A percentile compares a stretch with the other conserved stretches of the same genome.
Conservation (phyloP, 2,329 filamentous ascomycete species). For the Cladosporium halotolerans region DNA sequence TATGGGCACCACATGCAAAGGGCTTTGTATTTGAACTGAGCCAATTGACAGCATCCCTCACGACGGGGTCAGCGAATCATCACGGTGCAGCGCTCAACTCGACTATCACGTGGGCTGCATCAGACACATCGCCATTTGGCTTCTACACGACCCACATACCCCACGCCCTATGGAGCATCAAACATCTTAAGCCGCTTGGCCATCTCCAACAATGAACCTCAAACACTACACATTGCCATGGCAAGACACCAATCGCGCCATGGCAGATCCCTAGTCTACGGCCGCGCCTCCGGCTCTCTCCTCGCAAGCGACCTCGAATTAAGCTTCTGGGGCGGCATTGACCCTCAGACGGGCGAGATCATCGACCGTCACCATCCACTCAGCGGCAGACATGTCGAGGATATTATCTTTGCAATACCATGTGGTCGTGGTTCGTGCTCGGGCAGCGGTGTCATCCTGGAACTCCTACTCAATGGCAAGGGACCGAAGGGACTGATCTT, state of each 20-base stretch:
- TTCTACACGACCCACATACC: too few species aligned
- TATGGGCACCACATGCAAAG: too few species aligned
- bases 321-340: conserved; percentile 45
- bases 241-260: background rate
- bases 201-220: too few species aligned
- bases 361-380: conserved; percentile 42
- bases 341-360: conserved; percentile 36
- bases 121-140: too few species aligned
- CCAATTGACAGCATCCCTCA: too few species aligned
- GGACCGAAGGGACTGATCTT: conserved; percentile 40
- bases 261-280: background rate
- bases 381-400: conserved; percentile 28
- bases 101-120: too few species aligned
- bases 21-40: too few species aligned
- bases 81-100: too few species aligned
- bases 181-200: too few species aligned
- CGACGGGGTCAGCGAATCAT: too few species aligned
- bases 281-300: background rate
- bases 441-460: conserved; percentile 41
- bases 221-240: too few species aligned
- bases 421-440: conserved; percentile 44
- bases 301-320: conserved; percentile 18
- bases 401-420: conserved; percentile 39
- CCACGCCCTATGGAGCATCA: too few species aligned
- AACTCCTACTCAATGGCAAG: conserved; percentile 37